Base-by-base conservation (phyloP, 257 asterid genomes). In the Sherardia arvensis region DNA sequence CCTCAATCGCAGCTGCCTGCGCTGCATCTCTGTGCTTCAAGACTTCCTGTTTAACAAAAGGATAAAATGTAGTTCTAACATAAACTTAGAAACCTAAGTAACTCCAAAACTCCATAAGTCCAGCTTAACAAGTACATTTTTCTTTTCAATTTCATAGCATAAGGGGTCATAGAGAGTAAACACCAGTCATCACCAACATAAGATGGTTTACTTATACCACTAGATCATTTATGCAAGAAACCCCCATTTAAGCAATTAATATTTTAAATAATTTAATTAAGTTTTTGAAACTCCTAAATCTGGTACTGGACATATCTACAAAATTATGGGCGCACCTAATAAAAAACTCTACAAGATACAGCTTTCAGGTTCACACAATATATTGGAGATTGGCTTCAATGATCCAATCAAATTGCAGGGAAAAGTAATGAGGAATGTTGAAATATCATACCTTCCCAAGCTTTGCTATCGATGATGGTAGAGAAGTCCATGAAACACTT, bases 1-100 rank as follows among this genome's bases (percentile, higher is more conserved):
- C 99, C 76, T 89, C 99, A 69, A 84, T 82, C 40, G 99, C 99
- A 70, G 97, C 96, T 23, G 84, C 73, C 80, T 89, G 97, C 20
- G 97, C 96, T 23, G 96, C 77, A 67, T 85, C 95, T 80, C 97
- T 85, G 76, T 87, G 83, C 87, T 76, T 92, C 74, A 87, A 59
- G 30, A 89, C 87, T 70, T 92, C 96, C 99, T 92, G 83, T 45
- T 65, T 59, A 43, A 71, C 67, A 70, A 69, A 77, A 53, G 29
- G 36, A 76, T 69, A 21, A 68, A 54, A 47, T 58, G 59, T 64
- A 30, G 34, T 73, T 66, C 64, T 40, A 67, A 28, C 56, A 26
- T n/a, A 8, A 8, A 64, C 28, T 14, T 20, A 33, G 59, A 47
- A 62, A 27, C 58, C 14, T 22, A 27, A 3, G 8, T 17, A 48